Evolutionary conservation across 495 filamentous ascomycete species (phyloP).

Genomic region (Xylaria longipes): DNA sequence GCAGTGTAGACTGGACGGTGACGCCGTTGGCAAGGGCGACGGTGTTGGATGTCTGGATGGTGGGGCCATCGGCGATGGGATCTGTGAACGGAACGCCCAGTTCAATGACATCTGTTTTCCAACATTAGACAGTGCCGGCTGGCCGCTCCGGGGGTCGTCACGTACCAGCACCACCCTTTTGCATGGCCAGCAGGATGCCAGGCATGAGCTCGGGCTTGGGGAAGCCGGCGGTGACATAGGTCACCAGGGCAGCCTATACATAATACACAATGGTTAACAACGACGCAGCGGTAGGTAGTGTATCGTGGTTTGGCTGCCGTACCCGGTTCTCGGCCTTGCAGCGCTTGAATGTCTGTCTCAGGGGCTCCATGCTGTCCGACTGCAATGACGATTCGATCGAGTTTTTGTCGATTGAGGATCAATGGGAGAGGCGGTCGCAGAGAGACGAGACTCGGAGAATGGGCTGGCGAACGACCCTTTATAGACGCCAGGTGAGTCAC

Average conservation of each 20-base stretch:
- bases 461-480: background rate
- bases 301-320: conserved; percentile 29
- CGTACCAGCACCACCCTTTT: conserved; percentile 90
- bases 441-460: background rate
- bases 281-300: background rate
- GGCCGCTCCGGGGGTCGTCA: conserved; percentile 21
- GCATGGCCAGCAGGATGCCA: conserved; percentile 84
- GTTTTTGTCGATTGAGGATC: background rate
- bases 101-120: conserved; percentile 72
- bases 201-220: conserved; percentile 82
- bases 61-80: conserved; percentile 94
- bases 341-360: conserved; percentile 86
- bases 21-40: conserved; percentile 88
- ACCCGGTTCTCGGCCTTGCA: conserved; percentile 79
- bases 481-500: conserved; percentile 23
- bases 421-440: background rate
- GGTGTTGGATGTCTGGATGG: conserved; percentile 90
- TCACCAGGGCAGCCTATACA: conserved; percentile 77
- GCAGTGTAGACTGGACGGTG: conserved; percentile 74
- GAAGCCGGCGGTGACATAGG: conserved; percentile 95
- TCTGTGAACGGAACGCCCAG: conserved; percentile 96
- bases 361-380: conserved; percentile 64
- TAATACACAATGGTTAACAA: conserved; percentile 31
- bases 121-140: conserved; percentile 15
- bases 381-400: conserved; percentile 17